Evolutionary conservation across 768 basidiomycete species (phyloP).

Genomic region (Mycena rosella): DNA sequence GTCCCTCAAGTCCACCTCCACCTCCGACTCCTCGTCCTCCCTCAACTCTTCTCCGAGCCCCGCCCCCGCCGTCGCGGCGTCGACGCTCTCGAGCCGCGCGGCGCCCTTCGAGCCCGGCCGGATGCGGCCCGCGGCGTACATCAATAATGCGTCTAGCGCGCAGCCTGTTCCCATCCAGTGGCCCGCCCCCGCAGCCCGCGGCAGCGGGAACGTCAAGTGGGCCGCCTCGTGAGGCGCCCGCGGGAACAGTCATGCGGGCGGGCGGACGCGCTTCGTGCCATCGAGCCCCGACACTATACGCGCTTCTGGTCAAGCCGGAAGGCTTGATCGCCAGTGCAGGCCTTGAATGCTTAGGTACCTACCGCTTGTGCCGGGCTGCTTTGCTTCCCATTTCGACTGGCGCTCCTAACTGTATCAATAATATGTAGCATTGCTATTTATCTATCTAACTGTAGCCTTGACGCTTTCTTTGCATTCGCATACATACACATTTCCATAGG

Average conservation of each 20-base stretch:
- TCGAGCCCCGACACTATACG: too few relatives aligned
- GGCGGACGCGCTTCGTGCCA: background rate
- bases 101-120: slow-evolving; percentile 65
- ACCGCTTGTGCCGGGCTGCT: background rate
- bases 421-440: slow-evolving; percentile 21
- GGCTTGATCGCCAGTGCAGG: too few relatives aligned
- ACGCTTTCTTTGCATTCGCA: background rate
- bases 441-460: slow-evolving; percentile 11
- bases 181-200: slow-evolving; percentile 8
- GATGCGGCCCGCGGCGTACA: slow-evolving; percentile 14
- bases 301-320: background rate
- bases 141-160: background rate
- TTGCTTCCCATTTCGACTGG: background rate
- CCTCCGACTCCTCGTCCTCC: slow-evolving; percentile 37
- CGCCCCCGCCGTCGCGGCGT: slow-evolving; percentile 39
- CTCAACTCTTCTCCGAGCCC: slow-evolving; percentile 35
- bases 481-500: background rate
- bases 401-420: slow-evolving; percentile 19
- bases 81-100: slow-evolving; percentile 66
- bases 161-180: slow-evolving; percentile 20
- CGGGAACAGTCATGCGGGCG: background rate
- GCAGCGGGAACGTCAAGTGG: slow-evolving; percentile 19
- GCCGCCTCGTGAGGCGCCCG: slow-evolving; percentile 2
- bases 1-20: slow-evolving; percentile 43
- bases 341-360: too few relatives aligned